A percentile compares a stretch with the other conserved stretches of the same genome.
These are phyloP conservation scores for Apiospora arundinis DNA, from an alignment of 2,329 filamentous ascomycete genomes.

Conservation along the genomic window DNA sequence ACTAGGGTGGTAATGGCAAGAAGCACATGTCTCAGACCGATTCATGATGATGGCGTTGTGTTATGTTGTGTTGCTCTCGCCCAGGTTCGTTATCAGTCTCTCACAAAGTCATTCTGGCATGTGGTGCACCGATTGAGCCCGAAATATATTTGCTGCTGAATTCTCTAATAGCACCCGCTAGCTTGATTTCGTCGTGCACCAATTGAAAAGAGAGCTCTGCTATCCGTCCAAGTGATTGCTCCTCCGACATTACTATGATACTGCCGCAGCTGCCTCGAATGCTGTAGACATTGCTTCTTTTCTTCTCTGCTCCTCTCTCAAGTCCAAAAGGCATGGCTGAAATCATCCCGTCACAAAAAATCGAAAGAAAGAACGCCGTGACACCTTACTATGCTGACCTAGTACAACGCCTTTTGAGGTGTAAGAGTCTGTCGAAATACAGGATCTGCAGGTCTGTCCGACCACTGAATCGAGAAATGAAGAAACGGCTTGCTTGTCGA, in stretches of 20 bases:
- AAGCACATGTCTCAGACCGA: neutral
- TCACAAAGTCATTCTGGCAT: neutral
- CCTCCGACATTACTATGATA: constrained; percentile 18
- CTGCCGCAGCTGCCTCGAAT: constrained; percentile 7
- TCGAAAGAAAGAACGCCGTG: constrained; percentile 58
- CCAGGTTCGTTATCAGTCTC: neutral
- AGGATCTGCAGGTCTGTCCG: constrained; percentile 47
- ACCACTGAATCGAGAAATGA: constrained; percentile 29
- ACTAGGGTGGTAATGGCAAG: neutral
- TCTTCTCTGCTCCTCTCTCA: constrained; percentile 12
- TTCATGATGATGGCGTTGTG: neutral
- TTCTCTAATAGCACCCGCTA: constrained; percentile 15
- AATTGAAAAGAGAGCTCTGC: neutral
- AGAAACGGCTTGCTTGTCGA: constrained; percentile 33
- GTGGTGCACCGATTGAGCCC: constrained; percentile 14
- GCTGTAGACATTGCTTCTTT: constrained; percentile 13
- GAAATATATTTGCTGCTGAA: constrained; percentile 19
- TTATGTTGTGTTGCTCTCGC: too few species aligned
- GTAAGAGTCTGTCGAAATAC: constrained; percentile 57
- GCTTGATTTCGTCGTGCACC: constrained; percentile 11
- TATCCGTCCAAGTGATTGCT: constrained; percentile 13
- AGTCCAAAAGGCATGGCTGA: constrained; percentile 19
- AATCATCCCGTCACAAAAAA: constrained; percentile 30
- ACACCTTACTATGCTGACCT: constrained; percentile 66
- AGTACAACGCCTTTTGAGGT: constrained; percentile 55